phyloP scores from a whole-genome alignment of 805 yeast species.

The Yarrowia yakushimensis region DNA sequence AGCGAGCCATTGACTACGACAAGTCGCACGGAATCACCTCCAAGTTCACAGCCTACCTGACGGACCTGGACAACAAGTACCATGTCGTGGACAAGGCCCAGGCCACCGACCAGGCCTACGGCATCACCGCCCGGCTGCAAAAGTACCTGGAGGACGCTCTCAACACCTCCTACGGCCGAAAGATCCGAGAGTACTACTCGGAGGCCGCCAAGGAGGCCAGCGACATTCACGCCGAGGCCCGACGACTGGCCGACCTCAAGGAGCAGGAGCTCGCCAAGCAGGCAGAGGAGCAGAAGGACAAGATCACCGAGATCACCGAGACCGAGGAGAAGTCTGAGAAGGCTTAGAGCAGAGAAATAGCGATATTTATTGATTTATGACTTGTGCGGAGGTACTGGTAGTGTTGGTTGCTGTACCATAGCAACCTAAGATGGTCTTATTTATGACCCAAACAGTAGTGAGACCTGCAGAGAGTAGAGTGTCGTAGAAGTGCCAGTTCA shows the following conservation, averaged over 20 bases:
- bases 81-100: conserved; percentile 55
- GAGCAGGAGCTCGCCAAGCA: conserved; percentile 24
- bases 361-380: not conserved
- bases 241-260: conserved; percentile 61
- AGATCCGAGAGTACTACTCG: conserved; percentile 58
- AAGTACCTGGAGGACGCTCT: conserved; percentile 41
- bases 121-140: conserved; percentile 42
- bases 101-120: conserved; percentile 43
- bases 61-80: conserved; percentile 55
- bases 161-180: conserved; percentile 48
- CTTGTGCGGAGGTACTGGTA: too few relatives aligned
- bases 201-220: conserved; percentile 52
- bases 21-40: conserved; percentile 57
- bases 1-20: conserved; percentile 61
- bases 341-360: not conserved
- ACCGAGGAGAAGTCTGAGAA: conserved; percentile 20
- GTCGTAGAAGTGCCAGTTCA: too few relatives aligned
- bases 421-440: too few relatives aligned
- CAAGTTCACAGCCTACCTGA: conserved; percentile 55
- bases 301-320: not conserved
- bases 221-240: conserved; percentile 72
- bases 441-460: too few relatives aligned
- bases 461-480: too few relatives aligned
- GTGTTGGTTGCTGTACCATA: too few relatives aligned
- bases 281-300: not conserved